A percentile compares a stretch with the other conserved stretches of the same genome.
Evolutionary conservation across 2,329 filamentous ascomycete species (phyloP).

Genomic region (Cordyceps pruinosa): DNA sequence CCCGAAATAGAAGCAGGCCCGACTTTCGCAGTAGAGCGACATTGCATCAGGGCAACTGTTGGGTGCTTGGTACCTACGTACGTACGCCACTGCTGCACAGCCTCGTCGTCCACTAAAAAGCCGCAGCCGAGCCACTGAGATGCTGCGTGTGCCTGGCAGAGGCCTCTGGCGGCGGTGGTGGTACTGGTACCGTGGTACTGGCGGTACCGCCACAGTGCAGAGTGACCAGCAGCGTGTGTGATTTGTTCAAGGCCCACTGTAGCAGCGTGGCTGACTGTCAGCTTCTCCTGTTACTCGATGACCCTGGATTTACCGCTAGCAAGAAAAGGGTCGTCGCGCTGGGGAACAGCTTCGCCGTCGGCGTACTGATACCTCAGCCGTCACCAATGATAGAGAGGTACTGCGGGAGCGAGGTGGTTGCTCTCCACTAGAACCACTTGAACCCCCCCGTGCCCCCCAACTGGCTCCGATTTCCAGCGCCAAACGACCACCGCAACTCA

Average conservation of each 20-base stretch:
- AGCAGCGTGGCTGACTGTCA: neutral
- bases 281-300: neutral
- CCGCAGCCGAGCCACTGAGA: neutral
- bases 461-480: neutral
- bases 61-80: neutral
- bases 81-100: constrained; percentile 4
- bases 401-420: too few species aligned
- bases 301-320: constrained; percentile 1
- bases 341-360: neutral
- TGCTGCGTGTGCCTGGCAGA: neutral
- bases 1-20: neutral
- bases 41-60: neutral
- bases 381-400: too few species aligned
- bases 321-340: neutral
- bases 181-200: too few species aligned
- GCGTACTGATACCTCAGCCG: neutral
- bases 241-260: neutral
- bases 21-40: neutral
- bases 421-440: too few species aligned
- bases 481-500: neutral
- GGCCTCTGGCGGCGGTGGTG: too few species aligned
- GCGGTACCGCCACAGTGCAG: neutral
- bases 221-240: neutral
- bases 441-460: too few species aligned
- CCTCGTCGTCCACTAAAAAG: neutral